phyloP scores from a whole-genome alignment of 2,329 filamentous ascomycete species.

The Exophiala bonariae region DNA sequence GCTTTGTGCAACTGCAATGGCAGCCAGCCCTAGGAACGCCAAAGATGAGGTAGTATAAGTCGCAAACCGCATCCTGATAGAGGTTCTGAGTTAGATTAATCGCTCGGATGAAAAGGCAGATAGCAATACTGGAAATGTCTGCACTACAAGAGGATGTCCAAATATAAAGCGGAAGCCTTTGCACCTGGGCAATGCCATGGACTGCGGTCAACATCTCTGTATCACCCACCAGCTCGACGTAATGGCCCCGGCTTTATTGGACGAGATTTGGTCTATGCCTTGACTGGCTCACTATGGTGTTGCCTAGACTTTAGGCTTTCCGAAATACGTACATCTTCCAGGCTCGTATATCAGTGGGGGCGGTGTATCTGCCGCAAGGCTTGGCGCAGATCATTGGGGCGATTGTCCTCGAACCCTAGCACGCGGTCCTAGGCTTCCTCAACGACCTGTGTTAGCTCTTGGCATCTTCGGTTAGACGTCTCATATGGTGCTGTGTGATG shows the following conservation, averaged over 20 bases:
- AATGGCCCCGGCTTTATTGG: neutral
- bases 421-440: neutral
- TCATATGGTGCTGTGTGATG: neutral
- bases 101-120: too few species aligned
- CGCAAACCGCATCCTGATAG: conserved; percentile 1
- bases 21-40: neutral
- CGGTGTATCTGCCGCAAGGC: neutral
- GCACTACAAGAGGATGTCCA: neutral
- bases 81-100: neutral
- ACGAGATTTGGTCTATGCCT: neutral
- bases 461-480: neutral
- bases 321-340: neutral
- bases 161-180: conserved; percentile 3
- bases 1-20: conserved; percentile 1
- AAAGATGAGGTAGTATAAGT: neutral
- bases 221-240: neutral
- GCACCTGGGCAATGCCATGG: conserved; percentile 1
- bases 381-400: conserved; percentile 1
- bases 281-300: conserved; percentile 1
- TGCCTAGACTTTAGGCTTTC: conserved; percentile 1
- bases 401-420: neutral
- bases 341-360: conserved; percentile 4
- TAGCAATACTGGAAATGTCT: conserved; percentile 2
- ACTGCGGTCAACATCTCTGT: neutral
- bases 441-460: neutral